Percentiles rank a stretch among this genome's conserved stretches.
Evolutionary conservation across 129 eudicot genomes (phyloP).

Genomic region (Helianthus annuus): HanXRQr2.0-SUNRISE NC_035445.2:53463209-53463708

Average conservation of each 20-base stretch:
- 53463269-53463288: background rate
- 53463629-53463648: too few species aligned
- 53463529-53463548: too few species aligned
- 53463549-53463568: too few species aligned
- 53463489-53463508: background rate
- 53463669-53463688: too few species aligned
- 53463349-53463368: background rate
- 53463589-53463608: too few species aligned
- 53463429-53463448: background rate
- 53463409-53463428: background rate
- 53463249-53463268: constrained; percentile 10
- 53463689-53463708: too few species aligned
- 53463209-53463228: background rate
- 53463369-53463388: background rate
- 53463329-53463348: background rate
- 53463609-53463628: too few species aligned
- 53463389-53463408: background rate
- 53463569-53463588: too few species aligned
- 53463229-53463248: constrained; percentile 24
- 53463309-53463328: too few species aligned
- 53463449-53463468: background rate
- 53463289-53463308: too few species aligned
- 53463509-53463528: too few species aligned
- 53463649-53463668: too few species aligned
- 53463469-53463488: background rate